These are phyloP conservation scores for Puccinia brachypodii DNA, from an alignment of 1,284 basidiomycete genomes.

Conservation along the genomic window DNA sequence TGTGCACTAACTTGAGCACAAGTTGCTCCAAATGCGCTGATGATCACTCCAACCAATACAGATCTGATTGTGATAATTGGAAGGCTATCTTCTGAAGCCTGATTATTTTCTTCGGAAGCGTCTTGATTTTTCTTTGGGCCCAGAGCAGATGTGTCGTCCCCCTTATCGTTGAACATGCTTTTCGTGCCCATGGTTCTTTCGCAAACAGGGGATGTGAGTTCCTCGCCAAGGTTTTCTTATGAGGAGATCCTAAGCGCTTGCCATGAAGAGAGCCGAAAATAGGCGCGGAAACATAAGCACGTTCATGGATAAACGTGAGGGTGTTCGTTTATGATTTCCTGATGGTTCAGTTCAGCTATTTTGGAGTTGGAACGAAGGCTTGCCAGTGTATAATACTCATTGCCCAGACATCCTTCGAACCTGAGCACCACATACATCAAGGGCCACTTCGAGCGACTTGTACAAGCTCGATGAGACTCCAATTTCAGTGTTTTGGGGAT, in stretches of 20 bases:
- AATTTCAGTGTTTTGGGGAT: background rate
- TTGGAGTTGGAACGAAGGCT: background rate
- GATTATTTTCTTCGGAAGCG: background rate
- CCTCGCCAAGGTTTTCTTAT: background rate
- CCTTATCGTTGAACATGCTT: background rate
- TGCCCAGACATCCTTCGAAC: background rate
- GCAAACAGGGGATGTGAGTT: background rate
- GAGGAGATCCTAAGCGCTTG: background rate
- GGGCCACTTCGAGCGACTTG: background rate
- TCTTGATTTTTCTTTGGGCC: background rate
- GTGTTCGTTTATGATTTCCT: no score
- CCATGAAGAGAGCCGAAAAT: background rate
- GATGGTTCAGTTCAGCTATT: no score
- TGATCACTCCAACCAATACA: slow-evolving; percentile 8
- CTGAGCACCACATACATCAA: background rate
- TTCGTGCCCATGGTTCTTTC: background rate
- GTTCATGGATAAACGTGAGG: no score
- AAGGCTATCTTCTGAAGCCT: background rate
- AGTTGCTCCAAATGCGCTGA: slow-evolving; percentile 39
- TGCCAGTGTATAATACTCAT: background rate
- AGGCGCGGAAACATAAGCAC: background rate
- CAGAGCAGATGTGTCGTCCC: background rate
- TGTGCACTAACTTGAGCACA: slow-evolving; percentile 30
- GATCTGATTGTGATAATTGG: slow-evolving; percentile 37
- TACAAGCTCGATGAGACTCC: background rate